phyloP scores from a whole-genome alignment of 2,329 filamentous ascomycete species.

The Amesomyces nigricolor region DNA sequence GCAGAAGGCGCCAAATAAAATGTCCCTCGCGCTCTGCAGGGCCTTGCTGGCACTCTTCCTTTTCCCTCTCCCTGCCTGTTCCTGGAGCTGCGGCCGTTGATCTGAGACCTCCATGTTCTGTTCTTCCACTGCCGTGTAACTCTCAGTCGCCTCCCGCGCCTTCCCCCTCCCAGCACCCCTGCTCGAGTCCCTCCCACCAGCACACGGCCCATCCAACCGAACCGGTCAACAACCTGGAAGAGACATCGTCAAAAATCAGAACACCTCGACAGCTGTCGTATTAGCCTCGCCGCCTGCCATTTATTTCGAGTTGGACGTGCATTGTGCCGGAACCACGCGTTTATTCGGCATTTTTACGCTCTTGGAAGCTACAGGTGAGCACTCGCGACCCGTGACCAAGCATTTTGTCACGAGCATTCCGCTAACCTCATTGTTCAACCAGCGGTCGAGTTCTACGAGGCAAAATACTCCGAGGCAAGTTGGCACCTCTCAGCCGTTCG shows the following conservation, averaged over 20 bases:
- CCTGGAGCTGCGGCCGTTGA: slow-evolving; percentile 9
- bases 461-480: no score
- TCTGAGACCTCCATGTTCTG: slow-evolving; percentile 18
- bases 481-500: no score
- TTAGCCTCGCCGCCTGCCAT: no score
- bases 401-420: no score
- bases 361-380: neutral
- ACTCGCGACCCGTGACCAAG: no score
- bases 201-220: slow-evolving; percentile 9
- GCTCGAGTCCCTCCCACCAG: slow-evolving; percentile 3
- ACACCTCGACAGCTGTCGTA: no score
- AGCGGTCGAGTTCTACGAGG: no score
- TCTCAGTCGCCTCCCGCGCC: slow-evolving; percentile 8
- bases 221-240: neutral
- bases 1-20: neutral
- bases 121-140: slow-evolving; percentile 21
- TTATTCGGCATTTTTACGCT: neutral
- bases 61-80: neutral
- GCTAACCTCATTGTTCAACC: no score
- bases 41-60: neutral
- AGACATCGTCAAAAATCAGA: neutral
- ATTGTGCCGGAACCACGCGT: no score
- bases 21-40: neutral
- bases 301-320: no score
- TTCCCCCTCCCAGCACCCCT: slow-evolving; percentile 9